Base-by-base conservation (phyloP, 2,329 filamentous ascomycete species). In the Ophiocordyceps camponoti-floridani region DNA sequence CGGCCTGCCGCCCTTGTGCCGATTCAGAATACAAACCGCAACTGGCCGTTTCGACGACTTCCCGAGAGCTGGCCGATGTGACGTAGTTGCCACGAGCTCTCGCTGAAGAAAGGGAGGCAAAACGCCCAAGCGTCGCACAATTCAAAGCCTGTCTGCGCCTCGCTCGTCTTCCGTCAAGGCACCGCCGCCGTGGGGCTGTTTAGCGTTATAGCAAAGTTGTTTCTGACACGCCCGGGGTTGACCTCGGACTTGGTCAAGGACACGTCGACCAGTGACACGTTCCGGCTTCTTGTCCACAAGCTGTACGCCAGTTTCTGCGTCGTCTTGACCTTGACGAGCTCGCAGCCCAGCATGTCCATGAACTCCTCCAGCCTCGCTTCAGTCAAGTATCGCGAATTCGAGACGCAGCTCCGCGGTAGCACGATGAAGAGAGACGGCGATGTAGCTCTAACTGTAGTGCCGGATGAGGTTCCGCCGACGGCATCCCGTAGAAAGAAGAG, bases 381-480 rank as follows among this genome's bases (percentile, higher is more conserved):
- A 45, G 85, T 80, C 56, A 94, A 75, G 58, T 98, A 98, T 43
- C 91, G 76, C 14, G 88, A 95, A 58, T 98, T 98, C 19, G 75
- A 72, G 43, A 96, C 71, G 56, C 91, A 98, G 18, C 89, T 82
- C 30, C 84, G 77, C 2, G 91, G 91, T 2, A 98, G 66, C 10
- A 98, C 91, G 28, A 98, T 66, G 59, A 98, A 98, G 9, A 98
- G 64, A 40, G 74, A 77, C 1, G 84, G 84, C 42, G 83, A 74
- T 3, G 53, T 43, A 62, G 58, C 26, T 19, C 56, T 54, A 18
- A 53, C 46, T 33, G 58, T 47, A 37, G 50, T 48, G 33, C 50
- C 47, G 19, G 47, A 44, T 23, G 46, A 23, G n/a, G 10, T 14
- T 6, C 16, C 31, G 10, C 48, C 47, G 28, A 44, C 37, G 27